phyloP scores from a whole-genome alignment of 148 eudicot genomes.

The Rhododendron molle region DNA sequence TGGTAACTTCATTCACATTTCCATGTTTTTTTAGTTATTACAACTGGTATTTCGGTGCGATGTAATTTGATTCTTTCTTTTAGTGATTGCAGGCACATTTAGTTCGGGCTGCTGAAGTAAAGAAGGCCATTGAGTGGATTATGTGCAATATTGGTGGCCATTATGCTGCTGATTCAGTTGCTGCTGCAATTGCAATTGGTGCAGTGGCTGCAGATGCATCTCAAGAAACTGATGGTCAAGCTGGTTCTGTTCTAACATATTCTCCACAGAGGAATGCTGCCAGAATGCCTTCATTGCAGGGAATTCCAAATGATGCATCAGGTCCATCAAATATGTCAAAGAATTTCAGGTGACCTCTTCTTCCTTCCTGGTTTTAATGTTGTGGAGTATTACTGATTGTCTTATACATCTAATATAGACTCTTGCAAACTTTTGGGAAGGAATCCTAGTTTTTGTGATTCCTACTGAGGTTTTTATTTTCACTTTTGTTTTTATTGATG shows the following conservation, averaged over 20 bases:
- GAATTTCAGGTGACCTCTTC: conserved; percentile 70
- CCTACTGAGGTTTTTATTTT: neutral
- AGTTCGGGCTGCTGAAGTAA: conserved; percentile 88
- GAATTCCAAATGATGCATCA: conserved; percentile 54
- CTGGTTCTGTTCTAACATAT: conserved; percentile 29
- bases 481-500: neutral
- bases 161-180: conserved; percentile 95
- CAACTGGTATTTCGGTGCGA: conserved; percentile 15
- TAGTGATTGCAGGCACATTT: conserved; percentile 90
- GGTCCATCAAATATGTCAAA: conserved; percentile 55
- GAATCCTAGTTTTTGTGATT: neutral
- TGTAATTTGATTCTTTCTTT: conserved; percentile 50
- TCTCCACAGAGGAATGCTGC: conserved; percentile 47
- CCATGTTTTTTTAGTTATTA: neutral
- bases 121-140: conserved; percentile 95
- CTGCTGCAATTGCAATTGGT: conserved; percentile 46
- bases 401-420: neutral
- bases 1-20: neutral
- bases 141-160: conserved; percentile 91
- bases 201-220: conserved; percentile 48
- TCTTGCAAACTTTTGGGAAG: conserved; percentile 1
- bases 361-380: neutral
- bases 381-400: neutral
- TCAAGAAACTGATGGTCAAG: conserved; percentile 51
- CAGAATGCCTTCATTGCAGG: conserved; percentile 38